Percentiles rank a stretch among this genome's conserved stretches.
Evolutionary conservation across 345 rosid species (phyloP).

Genomic region (Citrus inodora): DNA sequence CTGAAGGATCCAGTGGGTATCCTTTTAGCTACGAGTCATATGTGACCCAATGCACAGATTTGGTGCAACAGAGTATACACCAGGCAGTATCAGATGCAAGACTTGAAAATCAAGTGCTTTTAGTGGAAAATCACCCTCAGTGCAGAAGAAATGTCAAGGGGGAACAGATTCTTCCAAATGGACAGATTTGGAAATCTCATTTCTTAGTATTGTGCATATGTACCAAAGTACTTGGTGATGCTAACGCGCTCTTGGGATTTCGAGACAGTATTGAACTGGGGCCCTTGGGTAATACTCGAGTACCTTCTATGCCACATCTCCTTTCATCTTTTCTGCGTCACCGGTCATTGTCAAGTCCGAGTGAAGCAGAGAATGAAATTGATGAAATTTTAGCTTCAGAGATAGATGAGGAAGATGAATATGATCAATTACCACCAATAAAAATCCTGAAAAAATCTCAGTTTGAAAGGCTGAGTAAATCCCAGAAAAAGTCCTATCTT

Average conservation of each 20-base stretch:
- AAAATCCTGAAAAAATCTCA: conserved; percentile 74
- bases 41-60: conserved; percentile 58
- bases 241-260: conserved; percentile 56
- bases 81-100: conserved; percentile 67
- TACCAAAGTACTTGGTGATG: conserved; percentile 79
- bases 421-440: conserved; percentile 83
- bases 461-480: conserved; percentile 59
- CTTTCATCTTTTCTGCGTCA: conserved; percentile 71
- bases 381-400: conserved; percentile 48
- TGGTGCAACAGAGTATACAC: conserved; percentile 71
- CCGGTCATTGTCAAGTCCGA: conserved; percentile 38
- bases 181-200: conserved; percentile 77
- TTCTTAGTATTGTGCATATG: conserved; percentile 64
- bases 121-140: conserved; percentile 79
- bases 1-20: conserved; percentile 72
- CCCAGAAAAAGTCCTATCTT: conserved; percentile 74
- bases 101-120: conserved; percentile 69
- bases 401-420: conserved; percentile 70
- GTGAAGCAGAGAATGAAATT: conserved; percentile 51
- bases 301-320: conserved; percentile 90
- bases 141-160: conserved; percentile 70
- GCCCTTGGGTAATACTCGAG: conserved; percentile 40
- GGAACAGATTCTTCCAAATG: conserved; percentile 76
- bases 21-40: conserved; percentile 66
- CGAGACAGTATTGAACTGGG: conserved; percentile 64